Base-by-base conservation (phyloP, 2,329 filamentous ascomycete species). In the Sporothrix pallida region DNA sequence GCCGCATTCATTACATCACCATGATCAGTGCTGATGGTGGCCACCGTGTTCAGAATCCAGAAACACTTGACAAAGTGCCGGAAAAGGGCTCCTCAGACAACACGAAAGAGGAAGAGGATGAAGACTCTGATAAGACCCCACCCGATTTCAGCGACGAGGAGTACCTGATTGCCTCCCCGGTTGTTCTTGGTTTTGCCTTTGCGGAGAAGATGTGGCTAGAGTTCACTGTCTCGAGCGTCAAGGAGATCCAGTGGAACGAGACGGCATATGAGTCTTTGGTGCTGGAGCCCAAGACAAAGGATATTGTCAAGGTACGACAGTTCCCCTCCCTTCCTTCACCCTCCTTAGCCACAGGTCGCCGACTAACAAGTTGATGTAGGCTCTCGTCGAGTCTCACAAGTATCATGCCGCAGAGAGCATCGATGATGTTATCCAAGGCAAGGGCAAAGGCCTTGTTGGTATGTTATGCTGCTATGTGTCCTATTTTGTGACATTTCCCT, bases 181-280 rank as follows among this genome's bases (percentile, higher is more conserved):
- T 97, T 0, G 93, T 97, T 0, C 87, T 97, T 1, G 95, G 94
- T 0, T 97, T 97, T 78, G 89, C 93, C 0, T 97, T 97, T 80
- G 90, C 89, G 0, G 93, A 97, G 82, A 97, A 97, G 82, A 85
- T 93, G 10, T 98, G 94, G 95, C 87, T 97, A 0, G 93, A 97
- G 80, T 94, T 97, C 78, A 91, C 90, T 0, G 91, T 98, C 23
- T 93, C 92, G 0, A 90, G 91, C 0, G 87, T 97, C 75, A 88
- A 89, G 62, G 92, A 97, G 3, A 95, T 97, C 75, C 87, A 90
- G 50, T 97, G 93, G 93, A 95, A 97, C 78, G 89, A 92, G 58
- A 87, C 89, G 15, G 94, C 94, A 0, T 97, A 96, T 82, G 89
- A 92, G 68, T 94, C 92, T 0, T 85, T 97, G 44, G 93, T 97